Conservation (phyloP, 2,329 filamentous ascomycete genomes). For the Zymoseptoria tritici region DNA sequence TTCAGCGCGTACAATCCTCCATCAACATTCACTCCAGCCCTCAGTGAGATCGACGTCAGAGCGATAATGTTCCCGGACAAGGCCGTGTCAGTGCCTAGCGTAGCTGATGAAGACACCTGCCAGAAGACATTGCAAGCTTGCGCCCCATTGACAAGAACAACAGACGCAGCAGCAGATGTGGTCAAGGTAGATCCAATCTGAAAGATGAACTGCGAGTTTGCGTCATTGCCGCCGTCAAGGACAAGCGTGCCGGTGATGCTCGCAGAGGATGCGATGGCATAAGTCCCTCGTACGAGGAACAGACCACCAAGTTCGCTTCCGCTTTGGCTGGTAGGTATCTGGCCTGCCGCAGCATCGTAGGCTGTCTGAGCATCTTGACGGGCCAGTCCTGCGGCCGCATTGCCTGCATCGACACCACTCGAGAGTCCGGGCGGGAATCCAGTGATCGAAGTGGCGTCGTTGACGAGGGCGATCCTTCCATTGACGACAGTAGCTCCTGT, state of each 20-base stretch:
- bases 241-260: not conserved
- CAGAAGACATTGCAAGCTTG: constrained; percentile 7
- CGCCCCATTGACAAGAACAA: constrained; percentile 3
- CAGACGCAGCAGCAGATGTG: not conserved
- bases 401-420: not conserved
- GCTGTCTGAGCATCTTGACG: not conserved
- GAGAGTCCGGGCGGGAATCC: constrained; percentile 6
- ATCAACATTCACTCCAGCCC: not conserved
- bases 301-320: not conserved
- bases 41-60: not conserved
- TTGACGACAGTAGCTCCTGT: constrained; percentile 3
- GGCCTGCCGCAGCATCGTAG: not conserved
- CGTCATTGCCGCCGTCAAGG: not conserved
- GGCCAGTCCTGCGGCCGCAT: constrained; percentile 2
- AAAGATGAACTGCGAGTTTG: not conserved
- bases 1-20: not conserved
- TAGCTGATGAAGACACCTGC: constrained; percentile 5
- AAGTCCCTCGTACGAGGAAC: not conserved
- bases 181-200: not conserved
- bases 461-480: constrained; percentile 1
- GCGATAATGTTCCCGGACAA: not conserved
- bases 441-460: constrained; percentile 1
- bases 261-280: not conserved
- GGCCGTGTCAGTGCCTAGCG: constrained; percentile 2
- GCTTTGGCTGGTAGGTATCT: not conserved